Percentiles rank a stretch among this genome's conserved stretches.
Conservation (phyloP, 345 rosid species). For the Tarenaya hassleriana region DNA sequence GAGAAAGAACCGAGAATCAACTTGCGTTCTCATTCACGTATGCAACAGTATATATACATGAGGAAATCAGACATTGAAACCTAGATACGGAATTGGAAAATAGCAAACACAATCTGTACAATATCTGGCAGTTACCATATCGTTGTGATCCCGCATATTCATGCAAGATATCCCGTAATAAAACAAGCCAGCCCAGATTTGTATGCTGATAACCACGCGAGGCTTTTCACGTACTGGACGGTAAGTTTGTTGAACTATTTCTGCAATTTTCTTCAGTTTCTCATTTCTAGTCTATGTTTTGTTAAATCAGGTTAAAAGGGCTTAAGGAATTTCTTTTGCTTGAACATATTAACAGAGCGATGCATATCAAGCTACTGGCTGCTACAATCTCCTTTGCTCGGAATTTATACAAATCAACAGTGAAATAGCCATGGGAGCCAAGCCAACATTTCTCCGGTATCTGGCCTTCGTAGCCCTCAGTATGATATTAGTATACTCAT, state of each 20-base stretch:
- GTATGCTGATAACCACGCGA: slow-evolving; percentile 64
- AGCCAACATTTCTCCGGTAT: slow-evolving; percentile 62
- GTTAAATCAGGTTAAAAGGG: background rate
- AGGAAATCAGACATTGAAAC: too few species aligned
- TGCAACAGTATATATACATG: too few species aligned
- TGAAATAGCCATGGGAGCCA: slow-evolving; percentile 80
- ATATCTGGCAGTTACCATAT: too few species aligned
- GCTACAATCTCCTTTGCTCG: slow-evolving; percentile 71
- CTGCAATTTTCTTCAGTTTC: too few species aligned
- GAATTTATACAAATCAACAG: slow-evolving; percentile 71
- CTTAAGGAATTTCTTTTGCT: too few species aligned
- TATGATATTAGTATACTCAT: slow-evolving; percentile 62
- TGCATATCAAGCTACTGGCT: slow-evolving; percentile 77
- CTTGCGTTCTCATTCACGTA: too few species aligned
- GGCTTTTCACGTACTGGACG: slow-evolving; percentile 79
- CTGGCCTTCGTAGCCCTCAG: slow-evolving; percentile 44
- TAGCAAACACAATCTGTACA: too few species aligned
- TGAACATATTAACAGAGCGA: slow-evolving; percentile 39
- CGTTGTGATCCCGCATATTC: too few species aligned
- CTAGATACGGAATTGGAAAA: too few species aligned
- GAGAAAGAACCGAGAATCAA: too few species aligned
- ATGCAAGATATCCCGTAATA: too few species aligned
- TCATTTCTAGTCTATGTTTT: too few species aligned
- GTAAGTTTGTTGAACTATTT: slow-evolving; percentile 33
- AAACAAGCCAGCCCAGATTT: slow-evolving; percentile 71